These are phyloP conservation scores for Fraxinus excelsior DNA, from an alignment of 257 asterid species.

Conservation along the genomic window DNA sequence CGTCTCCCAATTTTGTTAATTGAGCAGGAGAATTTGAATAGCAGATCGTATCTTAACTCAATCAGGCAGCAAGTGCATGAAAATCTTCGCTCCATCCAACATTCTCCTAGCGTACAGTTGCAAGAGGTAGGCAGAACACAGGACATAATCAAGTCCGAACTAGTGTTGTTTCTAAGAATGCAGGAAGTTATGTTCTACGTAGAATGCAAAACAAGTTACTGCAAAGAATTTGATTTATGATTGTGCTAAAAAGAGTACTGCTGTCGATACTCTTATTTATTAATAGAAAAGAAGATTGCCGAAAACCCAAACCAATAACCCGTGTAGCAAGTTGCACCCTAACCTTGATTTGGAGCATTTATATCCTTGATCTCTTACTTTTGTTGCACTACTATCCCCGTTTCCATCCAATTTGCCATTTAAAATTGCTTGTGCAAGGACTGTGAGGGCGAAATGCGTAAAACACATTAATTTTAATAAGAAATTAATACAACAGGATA, in stretches of 20 bases:
- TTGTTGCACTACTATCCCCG: background rate
- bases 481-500: background rate
- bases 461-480: background rate
- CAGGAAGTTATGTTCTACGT: conserved; percentile 4
- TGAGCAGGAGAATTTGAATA: conserved; percentile 88
- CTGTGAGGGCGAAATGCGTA: background rate
- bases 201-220: background rate
- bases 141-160: conserved; percentile 16
- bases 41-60: conserved; percentile 84
- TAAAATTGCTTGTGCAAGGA: background rate
- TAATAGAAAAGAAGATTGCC: background rate
- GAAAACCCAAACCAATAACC: background rate
- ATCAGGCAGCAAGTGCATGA: conserved; percentile 87
- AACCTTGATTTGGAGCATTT: background rate
- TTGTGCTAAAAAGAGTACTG: background rate
- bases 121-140: conserved; percentile 68
- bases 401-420: background rate
- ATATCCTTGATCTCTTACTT: background rate
- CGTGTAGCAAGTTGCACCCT: background rate
- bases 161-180: conserved; percentile 2
- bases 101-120: conserved; percentile 98
- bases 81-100: conserved; percentile 87
- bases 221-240: background rate
- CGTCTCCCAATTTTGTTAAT: conserved; percentile 30
- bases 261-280: background rate